Evolutionary conservation across 164 flowering plant genomes (phyloP), one percentile per base, ranked within the genome.

Genomic region (Hamamelis virginiana): DNA sequence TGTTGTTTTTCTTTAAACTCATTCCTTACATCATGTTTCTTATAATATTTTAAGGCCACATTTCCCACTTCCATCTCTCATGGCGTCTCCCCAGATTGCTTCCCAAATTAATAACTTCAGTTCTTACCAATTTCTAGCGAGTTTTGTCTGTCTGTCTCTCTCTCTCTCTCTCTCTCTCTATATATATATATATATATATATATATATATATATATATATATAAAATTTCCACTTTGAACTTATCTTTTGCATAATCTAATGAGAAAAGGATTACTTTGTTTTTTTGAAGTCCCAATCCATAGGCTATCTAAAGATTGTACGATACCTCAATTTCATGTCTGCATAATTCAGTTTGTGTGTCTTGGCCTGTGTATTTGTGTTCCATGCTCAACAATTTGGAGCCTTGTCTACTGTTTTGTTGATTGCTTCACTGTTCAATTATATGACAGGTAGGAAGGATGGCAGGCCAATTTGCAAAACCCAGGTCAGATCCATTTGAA

Each of bases 401-500:
- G 27, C 43, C 3, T 23, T 53, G 28, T 38, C 27, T 16, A 15
- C 43, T 5, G 11, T 5, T 9, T 41, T 2, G 11, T 55, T 26
- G 14, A 43, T 41, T 41, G 19, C 14, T 56, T 58, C 8, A 12
- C 21, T 64, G 26, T 52, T 61, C 58, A 25, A 62, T 65, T 5
- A 6, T 57, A 9, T 55, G 16, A 64, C 59, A 80, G 86, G 84
- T 83, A 25, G 84, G 86, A 71, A 69, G 86, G 71, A 83, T 83
- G 83, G 86, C 86, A 61, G 86, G 86, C n/a, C 86, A 83, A 72
- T 83, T 83, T 62, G 84, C 86, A 13, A 83, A 83, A 67, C 87
- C 87, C 25, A 79, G 87, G 60, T 83, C 87, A n/a, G 80, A 78
- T 59, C 77, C 77, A 18, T 79, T 77, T 76, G 87, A 84, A 79